A percentile compares a stretch with the other conserved stretches of the same genome.
Evolutionary conservation across 2,329 filamentous ascomycete species (phyloP).

Genomic region (Penicillium sp.): DNA sequence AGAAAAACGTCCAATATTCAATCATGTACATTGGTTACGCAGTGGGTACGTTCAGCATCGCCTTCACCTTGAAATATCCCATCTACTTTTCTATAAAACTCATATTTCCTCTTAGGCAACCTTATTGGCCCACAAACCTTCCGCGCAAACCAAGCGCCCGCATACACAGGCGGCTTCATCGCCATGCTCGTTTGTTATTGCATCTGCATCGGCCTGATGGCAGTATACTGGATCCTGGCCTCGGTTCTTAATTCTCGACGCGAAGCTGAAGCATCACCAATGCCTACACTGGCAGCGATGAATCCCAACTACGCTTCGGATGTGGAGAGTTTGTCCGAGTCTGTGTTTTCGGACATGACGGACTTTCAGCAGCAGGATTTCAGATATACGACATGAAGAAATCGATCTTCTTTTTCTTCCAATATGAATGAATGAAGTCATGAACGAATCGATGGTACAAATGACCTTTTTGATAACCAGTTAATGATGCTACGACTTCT

Average conservation of each 20-base stretch:
- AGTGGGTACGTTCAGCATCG: conserved; percentile 22
- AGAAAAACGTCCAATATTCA: conserved; percentile 38
- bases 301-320: conserved; percentile 6
- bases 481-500: neutral
- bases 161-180: conserved; percentile 34
- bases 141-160: conserved; percentile 35
- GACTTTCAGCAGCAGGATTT: conserved; percentile 24
- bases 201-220: conserved; percentile 28
- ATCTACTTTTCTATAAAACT: neutral
- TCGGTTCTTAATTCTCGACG: conserved; percentile 17
- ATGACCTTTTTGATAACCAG: neutral
- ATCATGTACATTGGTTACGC: conserved; percentile 40
- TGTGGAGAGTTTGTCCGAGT: conserved; percentile 11
- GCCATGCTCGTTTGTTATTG: conserved; percentile 36
- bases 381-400: conserved; percentile 22
- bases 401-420: neutral
- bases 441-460: neutral
- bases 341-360: conserved; percentile 22
- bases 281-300: neutral
- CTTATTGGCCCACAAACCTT: conserved; percentile 44
- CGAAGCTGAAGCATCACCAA: neutral
- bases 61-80: neutral
- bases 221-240: conserved; percentile 29
- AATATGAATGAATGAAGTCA: too few species aligned
- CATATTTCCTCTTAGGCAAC: conserved; percentile 25